A percentile compares a stretch with the other conserved stretches of the same genome.
These are phyloP conservation scores for Balamuthia mandrillaris DNA, from an alignment of 208 protist species.

Conservation along the genomic window DNA sequence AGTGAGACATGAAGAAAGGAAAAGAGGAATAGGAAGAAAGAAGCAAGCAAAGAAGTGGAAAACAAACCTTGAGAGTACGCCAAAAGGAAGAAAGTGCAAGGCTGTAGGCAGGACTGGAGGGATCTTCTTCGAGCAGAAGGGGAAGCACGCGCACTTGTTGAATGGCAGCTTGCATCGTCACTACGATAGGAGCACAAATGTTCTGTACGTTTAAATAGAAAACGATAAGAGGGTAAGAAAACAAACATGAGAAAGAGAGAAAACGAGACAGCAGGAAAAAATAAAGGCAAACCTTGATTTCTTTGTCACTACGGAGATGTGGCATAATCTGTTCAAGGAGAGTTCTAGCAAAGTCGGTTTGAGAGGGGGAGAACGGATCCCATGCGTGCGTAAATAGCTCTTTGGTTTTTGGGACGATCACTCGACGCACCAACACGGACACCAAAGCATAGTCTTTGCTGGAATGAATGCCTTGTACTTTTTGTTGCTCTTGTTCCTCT, in stretches of 20 bases:
- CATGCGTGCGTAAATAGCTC: neutral
- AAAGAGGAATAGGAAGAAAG: neutral
- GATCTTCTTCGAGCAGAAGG: too few relatives aligned
- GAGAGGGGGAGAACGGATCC: neutral
- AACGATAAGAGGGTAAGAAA: neutral
- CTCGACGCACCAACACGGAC: neutral
- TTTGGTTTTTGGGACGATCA: neutral
- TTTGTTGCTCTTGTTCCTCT: neutral
- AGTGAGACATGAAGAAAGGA: too few relatives aligned
- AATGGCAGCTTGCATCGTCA: neutral
- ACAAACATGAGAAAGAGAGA: neutral
- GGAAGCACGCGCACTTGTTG: neutral
- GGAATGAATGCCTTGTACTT: too few relatives aligned
- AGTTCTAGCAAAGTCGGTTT: neutral
- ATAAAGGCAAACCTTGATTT: neutral
- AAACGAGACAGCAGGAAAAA: neutral
- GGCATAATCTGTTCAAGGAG: neutral
- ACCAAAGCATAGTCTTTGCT: too few relatives aligned
- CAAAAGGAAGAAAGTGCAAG: constrained; percentile 12
- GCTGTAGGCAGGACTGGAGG: neutral
- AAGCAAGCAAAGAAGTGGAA: neutral
- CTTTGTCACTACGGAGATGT: neutral
- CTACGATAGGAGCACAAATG: neutral
- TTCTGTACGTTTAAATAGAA: neutral
- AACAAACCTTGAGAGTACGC: constrained; percentile 15